A percentile compares a stretch with the other conserved stretches of the same genome.
These are phyloP conservation scores for Pseudocercospora fuligena DNA, from an alignment of 2,329 filamentous ascomycete genomes.

Conservation along the genomic window DNA sequence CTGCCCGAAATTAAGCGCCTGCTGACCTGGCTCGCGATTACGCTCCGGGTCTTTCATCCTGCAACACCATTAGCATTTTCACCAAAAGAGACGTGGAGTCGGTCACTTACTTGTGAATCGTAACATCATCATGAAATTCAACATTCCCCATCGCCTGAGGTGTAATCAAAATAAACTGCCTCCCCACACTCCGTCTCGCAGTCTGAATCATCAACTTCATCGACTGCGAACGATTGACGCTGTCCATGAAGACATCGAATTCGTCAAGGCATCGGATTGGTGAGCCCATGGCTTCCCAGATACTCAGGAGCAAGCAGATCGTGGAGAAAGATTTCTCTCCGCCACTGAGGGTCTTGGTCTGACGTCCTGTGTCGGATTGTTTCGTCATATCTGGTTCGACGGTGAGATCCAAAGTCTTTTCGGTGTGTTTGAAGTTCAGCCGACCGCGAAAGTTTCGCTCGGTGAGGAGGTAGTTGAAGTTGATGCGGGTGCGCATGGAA, in stretches of 20 bases:
- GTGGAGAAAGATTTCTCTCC: conserved; percentile 98
- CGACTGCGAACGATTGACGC: conserved; percentile 88
- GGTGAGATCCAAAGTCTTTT: conserved; percentile 76
- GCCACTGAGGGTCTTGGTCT: conserved; percentile 90
- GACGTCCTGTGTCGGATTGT: conserved; percentile 71
- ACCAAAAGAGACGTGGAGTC: conserved; percentile 38
- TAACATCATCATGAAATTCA: conserved; percentile 71
- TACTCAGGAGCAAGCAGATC: conserved; percentile 86
- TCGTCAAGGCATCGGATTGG: conserved; percentile 94
- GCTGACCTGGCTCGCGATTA: conserved; percentile 27
- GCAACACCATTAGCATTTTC: conserved; percentile 32
- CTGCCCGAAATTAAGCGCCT: conserved; percentile 16
- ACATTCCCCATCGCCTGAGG: conserved; percentile 75
- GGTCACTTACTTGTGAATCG: conserved; percentile 66
- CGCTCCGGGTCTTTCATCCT: conserved; percentile 34
- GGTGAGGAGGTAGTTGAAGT: conserved; percentile 85
- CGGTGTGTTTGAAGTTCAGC: conserved; percentile 75
- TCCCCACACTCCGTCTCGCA: conserved; percentile 81
- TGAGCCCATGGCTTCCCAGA: conserved; percentile 98
- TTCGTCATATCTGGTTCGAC: conserved; percentile 72
- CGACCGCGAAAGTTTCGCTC: conserved; percentile 87
- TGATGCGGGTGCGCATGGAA: conserved; percentile 80
- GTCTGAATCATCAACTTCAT: conserved; percentile 92
- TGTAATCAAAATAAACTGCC: conserved; percentile 95
- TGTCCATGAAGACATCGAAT: conserved; percentile 99